Evolutionary conservation across 192 early-diverging fungal species (phyloP).

Genomic region (Coemansia sp.): DNA sequence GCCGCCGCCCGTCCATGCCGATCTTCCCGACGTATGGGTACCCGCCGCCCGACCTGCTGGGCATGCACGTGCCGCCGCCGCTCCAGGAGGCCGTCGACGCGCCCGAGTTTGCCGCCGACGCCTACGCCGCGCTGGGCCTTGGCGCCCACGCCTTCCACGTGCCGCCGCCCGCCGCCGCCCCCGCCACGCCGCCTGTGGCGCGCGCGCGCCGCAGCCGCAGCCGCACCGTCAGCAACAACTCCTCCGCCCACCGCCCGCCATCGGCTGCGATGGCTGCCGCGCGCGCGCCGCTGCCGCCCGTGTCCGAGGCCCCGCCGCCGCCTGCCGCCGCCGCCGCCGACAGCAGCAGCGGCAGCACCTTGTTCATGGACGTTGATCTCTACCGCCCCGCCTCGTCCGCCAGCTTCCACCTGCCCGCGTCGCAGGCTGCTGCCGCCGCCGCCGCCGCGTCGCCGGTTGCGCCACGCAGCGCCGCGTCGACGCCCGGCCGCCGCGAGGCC

Average conservation of each 20-base stretch:
- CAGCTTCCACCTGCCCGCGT: no score
- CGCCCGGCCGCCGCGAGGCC: conserved; percentile 36
- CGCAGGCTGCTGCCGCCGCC: neutral
- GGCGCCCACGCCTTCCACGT: neutral
- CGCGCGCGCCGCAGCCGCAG: conserved; percentile 26
- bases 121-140: neutral
- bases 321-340: neutral
- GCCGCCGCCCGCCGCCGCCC: neutral
- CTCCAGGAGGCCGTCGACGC: conserved; percentile 41
- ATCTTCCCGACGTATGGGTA: conserved; percentile 37
- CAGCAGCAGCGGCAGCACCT: neutral
- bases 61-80: conserved; percentile 44
- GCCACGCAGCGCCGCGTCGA: conserved; percentile 46
- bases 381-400: conserved; percentile 40
- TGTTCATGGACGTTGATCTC: conserved; percentile 7
- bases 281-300: conserved; percentile 7
- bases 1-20: conserved; percentile 48
- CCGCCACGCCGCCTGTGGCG: neutral
- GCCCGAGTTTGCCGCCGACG: conserved; percentile 14
- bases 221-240: conserved; percentile 27
- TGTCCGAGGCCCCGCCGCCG: conserved; percentile 7
- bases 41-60: conserved; percentile 20
- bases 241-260: conserved; percentile 1
- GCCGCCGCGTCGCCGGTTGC: conserved; percentile 28
- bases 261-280: neutral